Evolutionary conservation across 192 early-diverging fungal species (phyloP), one percentile per base, ranked within the genome.

Genomic region (Backusella parvicylindrica): DNA sequence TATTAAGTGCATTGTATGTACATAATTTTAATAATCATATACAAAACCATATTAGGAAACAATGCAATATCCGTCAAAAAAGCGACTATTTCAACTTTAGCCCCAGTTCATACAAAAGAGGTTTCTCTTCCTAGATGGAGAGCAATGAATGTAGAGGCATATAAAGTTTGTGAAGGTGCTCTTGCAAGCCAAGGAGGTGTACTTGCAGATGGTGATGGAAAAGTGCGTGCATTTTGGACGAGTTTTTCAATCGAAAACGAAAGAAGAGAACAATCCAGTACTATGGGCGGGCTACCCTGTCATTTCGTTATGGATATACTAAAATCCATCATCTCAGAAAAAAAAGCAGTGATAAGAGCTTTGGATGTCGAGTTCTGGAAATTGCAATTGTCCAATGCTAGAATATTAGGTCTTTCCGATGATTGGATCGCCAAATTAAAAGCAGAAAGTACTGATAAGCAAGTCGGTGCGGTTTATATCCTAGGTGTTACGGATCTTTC

Each of bases 151-250:
- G 74, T 85, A 60, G 73, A 81, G 69, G 87, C 85, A 36, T 80
- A 90, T 70, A 87, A 87, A 68, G 81, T 92, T 8, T 83, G 91
- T 76, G 89, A 92, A 73, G 87, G 89, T 69, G 84, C 88, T 72
- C 81, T 91, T 26, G 81, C 79, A 7, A 86, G 86, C 12, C 90
- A 92, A 76, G 91, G 91, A 26, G 93, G 93, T 36, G 86, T 93
- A 0, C 83, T 94, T 7, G 86, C 87, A 33, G 85, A 90, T 49
- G 67, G 49, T 18, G 68, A 85, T 15, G 93, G 93, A 6, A 74
- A 68, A 12, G 87, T 91, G 0, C 85, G 85, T 53, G 92, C 86
- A 0, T 71, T 92, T 32, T 93, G 91, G 91, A 85, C 89, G 75
- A 89, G 84, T 41, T 91, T 90, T 36, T 86, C 89, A 23, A 88